A percentile compares a stretch with the other conserved stretches of the same genome.
Conservation (phyloP, 73 alveolate genomes). For the Stentor roeselii region DNA sequence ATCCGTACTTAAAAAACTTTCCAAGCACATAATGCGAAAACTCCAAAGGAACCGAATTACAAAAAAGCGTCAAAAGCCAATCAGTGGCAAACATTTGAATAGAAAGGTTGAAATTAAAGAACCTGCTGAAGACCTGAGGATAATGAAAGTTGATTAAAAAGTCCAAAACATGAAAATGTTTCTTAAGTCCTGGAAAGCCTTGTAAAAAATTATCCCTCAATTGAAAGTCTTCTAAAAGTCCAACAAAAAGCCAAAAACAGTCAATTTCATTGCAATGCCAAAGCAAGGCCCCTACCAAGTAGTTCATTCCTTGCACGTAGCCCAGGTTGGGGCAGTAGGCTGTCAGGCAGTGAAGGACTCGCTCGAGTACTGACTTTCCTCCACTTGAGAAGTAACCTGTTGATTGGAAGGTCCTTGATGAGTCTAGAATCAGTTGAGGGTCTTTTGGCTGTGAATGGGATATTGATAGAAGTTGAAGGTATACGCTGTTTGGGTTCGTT, state of each 20-base stretch:
- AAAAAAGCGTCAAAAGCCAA: slow-evolving; percentile 58
- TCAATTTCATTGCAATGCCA: slow-evolving; percentile 75
- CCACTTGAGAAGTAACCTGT: background rate
- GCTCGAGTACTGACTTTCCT: background rate
- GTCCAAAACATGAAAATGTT: slow-evolving; percentile 48
- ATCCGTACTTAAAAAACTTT: background rate
- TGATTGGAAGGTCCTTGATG: background rate
- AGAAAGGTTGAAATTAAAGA: slow-evolving; percentile 34
- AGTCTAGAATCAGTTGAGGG: background rate
- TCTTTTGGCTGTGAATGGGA: background rate
- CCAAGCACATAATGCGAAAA: background rate
- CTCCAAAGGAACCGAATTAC: slow-evolving; percentile 21
- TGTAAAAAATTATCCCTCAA: slow-evolving; percentile 54
- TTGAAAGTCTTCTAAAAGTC: slow-evolving; percentile 72
- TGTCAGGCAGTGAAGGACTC: background rate
- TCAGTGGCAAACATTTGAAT: slow-evolving; percentile 58
- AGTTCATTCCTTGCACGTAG: slow-evolving; percentile 88
- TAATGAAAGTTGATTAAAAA: slow-evolving; percentile 34
- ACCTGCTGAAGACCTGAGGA: slow-evolving; percentile 38
- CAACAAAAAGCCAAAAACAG: slow-evolving; percentile 80
- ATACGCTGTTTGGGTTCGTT: background rate
- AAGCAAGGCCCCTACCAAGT: slow-evolving; percentile 75
- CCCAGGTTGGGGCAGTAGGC: background rate
- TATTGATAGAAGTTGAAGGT: background rate
- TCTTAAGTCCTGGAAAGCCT: slow-evolving; percentile 65